Base-by-base conservation (phyloP, 2,329 filamentous ascomycete species). In the Paramyrothecium sp. region DNA sequence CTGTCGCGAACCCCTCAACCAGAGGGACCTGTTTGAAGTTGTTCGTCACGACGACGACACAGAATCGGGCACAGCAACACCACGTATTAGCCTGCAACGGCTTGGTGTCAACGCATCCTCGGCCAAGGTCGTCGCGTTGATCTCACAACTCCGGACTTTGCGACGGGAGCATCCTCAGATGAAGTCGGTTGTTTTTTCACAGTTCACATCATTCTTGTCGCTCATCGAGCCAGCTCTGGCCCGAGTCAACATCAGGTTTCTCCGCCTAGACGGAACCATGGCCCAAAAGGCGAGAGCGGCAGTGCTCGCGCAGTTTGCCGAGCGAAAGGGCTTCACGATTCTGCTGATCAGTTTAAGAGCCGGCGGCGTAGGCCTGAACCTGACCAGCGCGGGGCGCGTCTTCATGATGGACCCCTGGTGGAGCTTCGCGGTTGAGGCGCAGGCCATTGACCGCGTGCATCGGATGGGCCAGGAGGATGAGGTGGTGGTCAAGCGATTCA, bases 341-440 rank as follows among this genome's bases (percentile, higher is more conserved):
- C 78, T 99, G 3, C 80, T 99, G 2, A 84, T 99, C 54, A 94
- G 89, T 65, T 78, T 99, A 56, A 84, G 92, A 20, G 95, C 96
- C 0, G 95, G 96, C 4, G 96, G 95, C 22, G 95, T 99, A 0
- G 95, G 95, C 0, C 80, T 99, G 48, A 99, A 99, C 69, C 75
- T 99, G 60, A 98, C 94, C 0, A 88, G 88, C 63, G 95, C 95
- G 7, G 91, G 89, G 61, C 81, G 91, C 55, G 96, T 99, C 5
- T 99, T 89, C 77, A 96, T 99, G 90, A 98, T 99, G 95, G 95
- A 99, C 73, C 95, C 95, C 0, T 99, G 95, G 95, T 99, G 95
- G 95, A 96, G 91, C 69, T 99, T 94, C 73, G 93, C 95, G 0
- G 89, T 98, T 13, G 95, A 99, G 75, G 92, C 93, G 5, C 95